These are phyloP conservation scores for Corymbia maculata DNA, from an alignment of 345 rosid genomes.

Conservation along the genomic window DNA sequence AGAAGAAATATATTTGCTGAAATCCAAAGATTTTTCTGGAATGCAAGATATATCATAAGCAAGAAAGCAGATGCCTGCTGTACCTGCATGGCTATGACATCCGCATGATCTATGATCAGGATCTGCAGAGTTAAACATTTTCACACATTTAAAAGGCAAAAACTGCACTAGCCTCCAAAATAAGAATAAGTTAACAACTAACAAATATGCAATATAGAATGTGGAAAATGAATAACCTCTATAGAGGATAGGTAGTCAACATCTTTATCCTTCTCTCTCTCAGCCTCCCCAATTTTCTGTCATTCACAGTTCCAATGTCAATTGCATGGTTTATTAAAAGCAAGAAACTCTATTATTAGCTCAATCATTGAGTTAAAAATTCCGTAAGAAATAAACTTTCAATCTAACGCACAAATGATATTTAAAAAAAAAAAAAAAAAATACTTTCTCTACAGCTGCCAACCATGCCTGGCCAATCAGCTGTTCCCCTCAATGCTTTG, in stretches of 20 bases:
- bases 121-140: slow-evolving; percentile 31
- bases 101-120: slow-evolving; percentile 87
- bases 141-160: background rate
- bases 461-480: background rate
- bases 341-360: background rate
- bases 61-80: slow-evolving; percentile 4
- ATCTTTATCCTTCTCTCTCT: slow-evolving; percentile 54
- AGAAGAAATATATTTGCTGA: background rate
- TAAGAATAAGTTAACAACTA: background rate
- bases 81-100: slow-evolving; percentile 92
- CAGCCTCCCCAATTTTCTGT: slow-evolving; percentile 71
- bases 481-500: background rate
- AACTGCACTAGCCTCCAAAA: background rate
- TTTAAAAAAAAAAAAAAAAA: background rate
- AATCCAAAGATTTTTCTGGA: background rate
- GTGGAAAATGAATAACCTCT: slow-evolving; percentile 42
- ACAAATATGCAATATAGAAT: background rate
- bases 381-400: background rate
- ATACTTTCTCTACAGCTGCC: background rate
- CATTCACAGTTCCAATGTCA: background rate
- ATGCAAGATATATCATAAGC: background rate
- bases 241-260: slow-evolving; percentile 88
- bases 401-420: background rate
- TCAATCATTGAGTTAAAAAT: background rate
- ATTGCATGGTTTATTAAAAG: background rate